Evolutionary conservation across 306 rosid genomes (phyloP).

Genomic region (Adenanthera pavonina): DNA sequence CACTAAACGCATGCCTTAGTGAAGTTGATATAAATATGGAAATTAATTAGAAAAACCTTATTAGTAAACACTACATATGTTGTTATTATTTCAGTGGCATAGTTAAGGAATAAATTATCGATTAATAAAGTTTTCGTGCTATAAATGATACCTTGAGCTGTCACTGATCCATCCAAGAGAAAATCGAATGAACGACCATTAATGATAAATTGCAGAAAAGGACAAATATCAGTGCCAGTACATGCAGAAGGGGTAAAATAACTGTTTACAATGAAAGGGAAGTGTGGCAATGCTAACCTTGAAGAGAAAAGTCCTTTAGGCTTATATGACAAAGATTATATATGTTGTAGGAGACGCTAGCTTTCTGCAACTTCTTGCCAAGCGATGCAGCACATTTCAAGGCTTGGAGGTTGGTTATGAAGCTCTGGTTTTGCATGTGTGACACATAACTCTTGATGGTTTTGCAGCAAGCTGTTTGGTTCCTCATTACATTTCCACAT

Average conservation of each 20-base stretch:
- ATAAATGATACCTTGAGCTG: conserved; percentile 57
- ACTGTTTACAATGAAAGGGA: conserved; percentile 18
- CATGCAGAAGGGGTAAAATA: conserved; percentile 18
- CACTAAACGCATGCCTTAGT: background rate
- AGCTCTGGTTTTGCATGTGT: conserved; percentile 66
- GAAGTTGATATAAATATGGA: conserved; percentile 6
- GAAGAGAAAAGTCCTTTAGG: conserved; percentile 77
- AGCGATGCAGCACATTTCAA: conserved; percentile 71
- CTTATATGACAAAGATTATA: conserved; percentile 65
- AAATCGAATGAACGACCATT: conserved; percentile 35
- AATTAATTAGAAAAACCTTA: conserved; percentile 16
- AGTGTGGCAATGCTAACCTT: conserved; percentile 57
- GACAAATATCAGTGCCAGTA: conserved; percentile 36
- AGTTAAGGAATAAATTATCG: conserved; percentile 11
- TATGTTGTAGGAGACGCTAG: conserved; percentile 53
- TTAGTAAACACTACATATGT: background rate
- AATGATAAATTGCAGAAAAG: conserved; percentile 30
- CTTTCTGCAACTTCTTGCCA: conserved; percentile 64
- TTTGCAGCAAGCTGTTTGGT: conserved; percentile 61
- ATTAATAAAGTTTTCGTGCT: background rate
- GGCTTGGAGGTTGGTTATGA: conserved; percentile 78
- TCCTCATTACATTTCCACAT: conserved; percentile 52
- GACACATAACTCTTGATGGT: conserved; percentile 60
- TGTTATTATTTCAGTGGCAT: background rate
- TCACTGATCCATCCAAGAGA: conserved; percentile 53